phyloP scores from a whole-genome alignment of 768 basidiomycete species.

The Exsudoporus frostii region DNA sequence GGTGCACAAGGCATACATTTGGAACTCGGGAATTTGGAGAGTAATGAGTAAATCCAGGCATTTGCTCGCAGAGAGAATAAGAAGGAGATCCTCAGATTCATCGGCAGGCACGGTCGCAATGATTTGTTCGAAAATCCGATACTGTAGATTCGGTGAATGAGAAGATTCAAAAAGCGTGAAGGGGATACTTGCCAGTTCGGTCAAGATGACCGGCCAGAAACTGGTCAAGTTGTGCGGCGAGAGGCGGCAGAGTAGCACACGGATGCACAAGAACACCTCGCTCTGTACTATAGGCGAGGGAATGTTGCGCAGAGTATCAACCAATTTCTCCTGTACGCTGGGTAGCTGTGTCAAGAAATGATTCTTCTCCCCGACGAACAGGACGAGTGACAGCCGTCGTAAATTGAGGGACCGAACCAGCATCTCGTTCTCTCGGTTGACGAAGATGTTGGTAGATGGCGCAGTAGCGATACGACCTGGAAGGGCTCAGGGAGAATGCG shows the following conservation, averaged over 20 bases:
- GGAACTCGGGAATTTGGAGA: conserved; percentile 95
- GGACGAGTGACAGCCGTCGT: conserved; percentile 78
- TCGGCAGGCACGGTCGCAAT: conserved; percentile 70
- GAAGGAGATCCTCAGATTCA: conserved; percentile 78
- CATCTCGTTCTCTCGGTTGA: conserved; percentile 94
- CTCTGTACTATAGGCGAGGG: conserved; percentile 83
- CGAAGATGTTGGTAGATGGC: conserved; percentile 94
- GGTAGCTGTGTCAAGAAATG: conserved; percentile 88
- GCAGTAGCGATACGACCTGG: conserved; percentile 75
- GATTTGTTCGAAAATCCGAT: conserved; percentile 85
- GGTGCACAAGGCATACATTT: conserved; percentile 59
- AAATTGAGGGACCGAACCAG: conserved; percentile 80
- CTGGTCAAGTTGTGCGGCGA: conserved; percentile 89
- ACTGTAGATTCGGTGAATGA: conserved; percentile 42
- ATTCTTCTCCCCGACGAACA: conserved; percentile 89
- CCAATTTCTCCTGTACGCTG: conserved; percentile 93
- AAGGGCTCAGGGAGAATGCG: conserved; percentile 21
- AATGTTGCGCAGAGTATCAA: conserved; percentile 82
- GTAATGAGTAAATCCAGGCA: conserved; percentile 90
- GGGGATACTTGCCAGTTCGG: conserved; percentile 68
- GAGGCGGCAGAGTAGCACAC: conserved; percentile 86
- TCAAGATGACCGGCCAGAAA: conserved; percentile 94
- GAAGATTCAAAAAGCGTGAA: too few relatives aligned
- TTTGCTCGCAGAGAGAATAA: conserved; percentile 89
- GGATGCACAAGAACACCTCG: conserved; percentile 92